phyloP scores from a whole-genome alignment of 352 stramenopile genomes.

The Phytophthora melonis region DNA sequence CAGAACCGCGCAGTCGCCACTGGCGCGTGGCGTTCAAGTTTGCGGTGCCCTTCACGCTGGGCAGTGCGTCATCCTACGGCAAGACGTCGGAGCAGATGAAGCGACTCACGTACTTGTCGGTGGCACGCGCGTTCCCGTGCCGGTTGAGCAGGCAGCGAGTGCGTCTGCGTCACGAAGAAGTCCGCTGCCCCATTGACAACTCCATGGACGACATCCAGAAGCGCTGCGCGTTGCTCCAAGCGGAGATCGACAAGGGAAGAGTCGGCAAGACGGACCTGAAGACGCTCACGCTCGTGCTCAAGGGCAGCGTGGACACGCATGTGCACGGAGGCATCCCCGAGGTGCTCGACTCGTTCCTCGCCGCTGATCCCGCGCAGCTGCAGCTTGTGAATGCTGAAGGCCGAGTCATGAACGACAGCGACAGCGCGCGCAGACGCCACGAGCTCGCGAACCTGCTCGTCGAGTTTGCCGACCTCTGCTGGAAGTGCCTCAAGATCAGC shows the following conservation, averaged over 20 bases:
- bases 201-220: slow-evolving; percentile 84
- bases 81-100: slow-evolving; percentile 80
- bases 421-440: slow-evolving; percentile 48
- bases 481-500: slow-evolving; percentile 65
- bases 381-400: slow-evolving; percentile 42
- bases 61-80: slow-evolving; percentile 52
- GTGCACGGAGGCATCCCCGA: slow-evolving; percentile 81
- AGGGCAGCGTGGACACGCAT: slow-evolving; percentile 83
- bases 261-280: slow-evolving; percentile 66
- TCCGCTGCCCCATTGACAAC: slow-evolving; percentile 76
- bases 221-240: slow-evolving; percentile 58
- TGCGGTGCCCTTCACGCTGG: slow-evolving; percentile 62
- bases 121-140: slow-evolving; percentile 58
- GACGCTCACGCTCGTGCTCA: slow-evolving; percentile 80
- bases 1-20: slow-evolving; percentile 13
- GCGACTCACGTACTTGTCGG: slow-evolving; percentile 61
- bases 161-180: slow-evolving; percentile 42
- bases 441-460: slow-evolving; percentile 67
- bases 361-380: slow-evolving; percentile 21
- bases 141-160: slow-evolving; percentile 61
- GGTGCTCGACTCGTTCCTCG: slow-evolving; percentile 76
- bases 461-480: slow-evolving; percentile 68
- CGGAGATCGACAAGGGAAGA: slow-evolving; percentile 66
- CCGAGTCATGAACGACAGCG: slow-evolving; percentile 36
- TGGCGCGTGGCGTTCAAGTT: slow-evolving; percentile 51